Conservation (phyloP, 2,329 filamentous ascomycete genomes). For the Aspergillus latus region DNA sequence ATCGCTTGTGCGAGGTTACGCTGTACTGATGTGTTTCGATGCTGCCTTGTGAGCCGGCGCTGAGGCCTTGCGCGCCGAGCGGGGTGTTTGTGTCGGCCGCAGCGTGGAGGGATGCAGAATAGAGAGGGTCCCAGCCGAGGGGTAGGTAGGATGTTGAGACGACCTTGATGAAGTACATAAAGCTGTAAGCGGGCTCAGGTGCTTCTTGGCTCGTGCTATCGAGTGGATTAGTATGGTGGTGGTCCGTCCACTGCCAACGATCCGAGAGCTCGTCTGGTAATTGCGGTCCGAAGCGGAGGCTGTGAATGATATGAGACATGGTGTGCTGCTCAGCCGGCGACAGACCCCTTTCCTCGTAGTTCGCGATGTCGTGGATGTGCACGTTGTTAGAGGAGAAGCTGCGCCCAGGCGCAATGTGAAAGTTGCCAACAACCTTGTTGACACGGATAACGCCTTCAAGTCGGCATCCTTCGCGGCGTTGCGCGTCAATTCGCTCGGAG, state of each 20-base stretch:
- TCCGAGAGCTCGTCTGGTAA: constrained; percentile 69
- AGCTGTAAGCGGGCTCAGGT: constrained; percentile 83
- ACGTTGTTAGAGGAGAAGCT: constrained; percentile 95
- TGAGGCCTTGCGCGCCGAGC: constrained; percentile 68
- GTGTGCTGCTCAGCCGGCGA: constrained; percentile 71
- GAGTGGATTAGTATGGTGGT: constrained; percentile 82
- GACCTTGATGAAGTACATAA: constrained; percentile 99
- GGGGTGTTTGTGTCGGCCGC: constrained; percentile 55
- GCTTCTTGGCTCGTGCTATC: constrained; percentile 77
- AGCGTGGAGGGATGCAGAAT: constrained; percentile 39
- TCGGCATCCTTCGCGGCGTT: constrained; percentile 88
- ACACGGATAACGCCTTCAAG: constrained; percentile 89
- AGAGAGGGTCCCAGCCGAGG: constrained; percentile 75
- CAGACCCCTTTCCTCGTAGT: constrained; percentile 71
- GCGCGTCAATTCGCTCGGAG: constrained; percentile 78
- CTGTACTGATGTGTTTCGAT: constrained; percentile 98
- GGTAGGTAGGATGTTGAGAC: constrained; percentile 94
- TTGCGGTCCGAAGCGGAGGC: constrained; percentile 88
- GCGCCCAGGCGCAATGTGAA: constrained; percentile 94
- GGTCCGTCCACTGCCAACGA: constrained; percentile 73
- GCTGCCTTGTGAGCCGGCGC: constrained; percentile 68
- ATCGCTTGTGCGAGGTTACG: constrained; percentile 93
- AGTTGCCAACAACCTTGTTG: constrained; percentile 98
- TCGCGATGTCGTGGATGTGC: constrained; percentile 96
- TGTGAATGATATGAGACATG: constrained; percentile 85